Conservation (phyloP, 1,284 basidiomycete genomes). For the Mrakiaceae sp. region DNA sequence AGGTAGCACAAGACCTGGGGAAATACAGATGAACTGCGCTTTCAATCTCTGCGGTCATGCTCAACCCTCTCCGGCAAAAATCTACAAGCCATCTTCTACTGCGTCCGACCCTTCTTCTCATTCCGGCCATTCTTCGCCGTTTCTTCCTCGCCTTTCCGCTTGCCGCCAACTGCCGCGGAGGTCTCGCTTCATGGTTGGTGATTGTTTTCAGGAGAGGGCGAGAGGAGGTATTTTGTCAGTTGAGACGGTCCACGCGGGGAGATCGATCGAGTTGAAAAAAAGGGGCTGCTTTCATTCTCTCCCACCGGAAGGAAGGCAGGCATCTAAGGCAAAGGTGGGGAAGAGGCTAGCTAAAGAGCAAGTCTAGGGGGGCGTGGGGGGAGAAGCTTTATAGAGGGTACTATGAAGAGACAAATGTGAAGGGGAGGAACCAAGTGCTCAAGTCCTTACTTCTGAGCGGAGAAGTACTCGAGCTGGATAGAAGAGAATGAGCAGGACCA, state of each 20-base stretch:
- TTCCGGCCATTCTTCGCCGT: neutral
- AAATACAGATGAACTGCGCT: too few species aligned
- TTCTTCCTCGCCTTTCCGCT: neutral
- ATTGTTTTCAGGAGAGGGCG: too few species aligned
- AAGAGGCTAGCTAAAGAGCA: neutral
- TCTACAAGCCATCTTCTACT: too few species aligned
- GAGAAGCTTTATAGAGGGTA: neutral
- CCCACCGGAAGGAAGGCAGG: neutral
- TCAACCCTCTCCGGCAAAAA: too few species aligned
- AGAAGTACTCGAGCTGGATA: conserved; percentile 61
- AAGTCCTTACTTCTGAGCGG: conserved; percentile 16
- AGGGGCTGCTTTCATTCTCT: neutral
- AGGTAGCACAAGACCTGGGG: too few species aligned
- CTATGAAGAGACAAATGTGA: neutral
- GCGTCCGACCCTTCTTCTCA: neutral
- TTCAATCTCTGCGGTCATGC: too few species aligned
- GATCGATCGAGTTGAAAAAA: neutral
- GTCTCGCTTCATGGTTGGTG: neutral
- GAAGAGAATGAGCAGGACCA: conserved; percentile 25
- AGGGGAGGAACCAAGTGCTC: neutral
- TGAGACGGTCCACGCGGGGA: neutral
- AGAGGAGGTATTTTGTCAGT: neutral
- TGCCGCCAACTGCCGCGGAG: neutral
- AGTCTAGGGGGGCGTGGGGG: neutral
- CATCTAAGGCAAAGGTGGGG: neutral